Conservation (phyloP, 1,139 yeast genomes). For the Blastobotrys malaysiensis region DNA sequence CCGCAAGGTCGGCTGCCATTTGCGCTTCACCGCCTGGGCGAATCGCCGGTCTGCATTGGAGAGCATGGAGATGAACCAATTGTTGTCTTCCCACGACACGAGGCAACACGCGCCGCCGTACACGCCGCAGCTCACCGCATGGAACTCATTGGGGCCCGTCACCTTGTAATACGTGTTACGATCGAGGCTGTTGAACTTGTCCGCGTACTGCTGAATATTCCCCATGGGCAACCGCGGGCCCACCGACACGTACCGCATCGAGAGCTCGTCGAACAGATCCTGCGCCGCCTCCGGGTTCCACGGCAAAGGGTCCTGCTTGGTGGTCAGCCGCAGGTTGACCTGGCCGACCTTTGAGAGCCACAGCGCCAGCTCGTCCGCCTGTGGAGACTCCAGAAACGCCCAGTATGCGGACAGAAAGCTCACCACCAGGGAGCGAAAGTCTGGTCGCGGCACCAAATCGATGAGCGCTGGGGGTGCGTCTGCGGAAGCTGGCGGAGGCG, state of each 20-base stretch:
- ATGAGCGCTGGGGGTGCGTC: background rate
- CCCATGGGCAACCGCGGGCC: background rate
- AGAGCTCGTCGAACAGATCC: background rate
- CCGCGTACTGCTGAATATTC: slow-evolving; percentile 1
- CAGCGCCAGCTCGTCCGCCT: slow-evolving; percentile 1
- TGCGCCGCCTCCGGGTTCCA: background rate
- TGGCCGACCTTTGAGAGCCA: slow-evolving; percentile 1
- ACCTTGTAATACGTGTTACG: slow-evolving; percentile 1
- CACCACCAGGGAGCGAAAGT: background rate
- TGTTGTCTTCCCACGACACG: slow-evolving; percentile 3
- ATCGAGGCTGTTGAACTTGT: background rate
- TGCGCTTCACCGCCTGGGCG: background rate
- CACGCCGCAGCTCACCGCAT: slow-evolving; percentile 2
- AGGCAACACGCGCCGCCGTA: background rate
- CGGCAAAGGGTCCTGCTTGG: background rate
- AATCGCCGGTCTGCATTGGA: background rate
- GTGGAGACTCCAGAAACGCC: background rate
- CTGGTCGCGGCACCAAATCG: background rate
- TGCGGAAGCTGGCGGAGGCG: background rate
- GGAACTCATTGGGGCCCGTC: background rate
- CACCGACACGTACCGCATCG: background rate
- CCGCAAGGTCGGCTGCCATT: slow-evolving; percentile 3
- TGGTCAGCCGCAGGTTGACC: background rate
- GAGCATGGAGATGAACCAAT: slow-evolving; percentile 2
- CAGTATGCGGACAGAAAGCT: background rate